Percentiles rank a stretch among this genome's conserved stretches.
phyloP scores from a whole-genome alignment of 1,139 yeast genomes.

The Suhomyces yuchorum region DNA sequence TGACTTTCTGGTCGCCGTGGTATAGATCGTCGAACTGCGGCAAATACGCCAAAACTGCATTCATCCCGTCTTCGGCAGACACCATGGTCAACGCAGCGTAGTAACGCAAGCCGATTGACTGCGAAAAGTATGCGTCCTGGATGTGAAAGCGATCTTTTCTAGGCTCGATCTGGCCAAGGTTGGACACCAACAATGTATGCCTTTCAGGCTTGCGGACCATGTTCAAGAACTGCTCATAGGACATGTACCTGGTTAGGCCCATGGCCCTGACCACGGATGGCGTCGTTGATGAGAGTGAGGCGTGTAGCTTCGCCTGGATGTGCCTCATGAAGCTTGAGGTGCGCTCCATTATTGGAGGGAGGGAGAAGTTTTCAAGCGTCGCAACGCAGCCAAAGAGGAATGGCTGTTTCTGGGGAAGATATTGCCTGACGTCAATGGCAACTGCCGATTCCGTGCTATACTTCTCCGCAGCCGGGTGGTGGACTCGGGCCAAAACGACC shows the following conservation, averaged over 20 bases:
- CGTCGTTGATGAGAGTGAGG: not conserved
- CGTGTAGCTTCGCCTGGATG: not conserved
- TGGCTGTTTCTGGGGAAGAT: slow-evolving; percentile 10
- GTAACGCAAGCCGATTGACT: not conserved
- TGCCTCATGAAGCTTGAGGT: not conserved
- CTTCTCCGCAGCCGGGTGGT: slow-evolving; percentile 2
- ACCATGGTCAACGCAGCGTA: not conserved
- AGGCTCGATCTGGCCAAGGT: slow-evolving; percentile 21
- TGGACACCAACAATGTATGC: slow-evolving; percentile 24
- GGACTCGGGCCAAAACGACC: not conserved
- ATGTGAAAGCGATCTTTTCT: not conserved
- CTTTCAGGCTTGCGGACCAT: slow-evolving; percentile 11
- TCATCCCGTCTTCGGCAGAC: slow-evolving; percentile 1
- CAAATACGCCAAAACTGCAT: not conserved
- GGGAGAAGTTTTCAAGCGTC: slow-evolving; percentile 19
- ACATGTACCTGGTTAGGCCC: not conserved
- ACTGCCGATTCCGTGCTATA: slow-evolving; percentile 13
- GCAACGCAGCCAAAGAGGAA: slow-evolving; percentile 25
- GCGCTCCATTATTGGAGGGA: slow-evolving; percentile 18
- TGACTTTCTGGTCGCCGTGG: slow-evolving; percentile 1
- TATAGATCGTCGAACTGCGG: slow-evolving; percentile 3
- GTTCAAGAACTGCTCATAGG: not conserved
- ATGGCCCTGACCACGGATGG: not conserved
- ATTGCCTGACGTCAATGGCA: slow-evolving; percentile 18
- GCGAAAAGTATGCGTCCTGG: slow-evolving; percentile 1